Base-by-base conservation (phyloP, 805 yeast genomes). In the Pichia thaimueangensis region DNA sequence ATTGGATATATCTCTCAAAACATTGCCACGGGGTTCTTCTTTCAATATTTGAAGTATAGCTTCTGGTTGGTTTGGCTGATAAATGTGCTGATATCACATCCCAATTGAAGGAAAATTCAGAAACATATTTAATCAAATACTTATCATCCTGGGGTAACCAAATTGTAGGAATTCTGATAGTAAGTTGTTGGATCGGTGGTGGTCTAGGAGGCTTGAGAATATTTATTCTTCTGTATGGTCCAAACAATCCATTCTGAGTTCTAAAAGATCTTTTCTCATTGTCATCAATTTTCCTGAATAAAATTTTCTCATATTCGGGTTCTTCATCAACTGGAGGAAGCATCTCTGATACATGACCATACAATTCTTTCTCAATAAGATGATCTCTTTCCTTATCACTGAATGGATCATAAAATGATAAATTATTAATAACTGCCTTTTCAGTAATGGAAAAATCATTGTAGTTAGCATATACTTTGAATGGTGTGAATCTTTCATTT, bases 11-110 rank as follows among this genome's bases (percentile, higher is more conserved):
- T 51, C 98, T 70, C 62, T 93, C 98, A 66, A 93, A 93, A 60
- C 97, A 91, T 60, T 91, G 97, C 98, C 98, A 93, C 0, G 98
- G 95, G 0, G 97, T 93, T 55, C 98, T 74, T 55, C 97, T 76
- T 61, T 93, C 97, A 44, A 88, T 86, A 55, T 86, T 88, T 1
- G 97, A 84, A 30, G 80, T 75, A 59, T 86, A 88, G 12, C 82
- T 76, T 49, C 78, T 71, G 0, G 86, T 75, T 3, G 87, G 75
- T 39, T 73, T 69, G 2, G 81, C 73, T 35, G 83, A 73, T 59
- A 93, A 67, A 56, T 84, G 86, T 6, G 89, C 84, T 3, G 96
- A 79, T 19, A 93, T 86, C 39, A 89, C 73, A 47, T 82, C 88
- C 98, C 98, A 93, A 58, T 93, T 93, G 67, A 86, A 88, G 8